A percentile compares a stretch with the other conserved stretches of the same genome.
These are phyloP conservation scores for Pouteria glomerata DNA, from an alignment of 148 eudicot species.

Conservation along the genomic window DNA sequence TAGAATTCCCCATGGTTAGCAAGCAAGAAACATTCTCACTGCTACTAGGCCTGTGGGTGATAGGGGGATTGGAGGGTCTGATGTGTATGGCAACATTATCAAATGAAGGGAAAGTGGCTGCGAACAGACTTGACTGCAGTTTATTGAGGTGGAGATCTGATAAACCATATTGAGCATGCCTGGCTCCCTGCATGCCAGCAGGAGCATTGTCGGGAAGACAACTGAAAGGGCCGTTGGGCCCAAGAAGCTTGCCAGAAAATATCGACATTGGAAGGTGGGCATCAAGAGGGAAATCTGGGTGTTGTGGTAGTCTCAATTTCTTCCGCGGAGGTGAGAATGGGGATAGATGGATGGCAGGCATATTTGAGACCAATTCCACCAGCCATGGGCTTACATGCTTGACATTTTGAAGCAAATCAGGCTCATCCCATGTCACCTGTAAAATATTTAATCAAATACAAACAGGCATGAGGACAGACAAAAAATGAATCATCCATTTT, in stretches of 20 bases:
- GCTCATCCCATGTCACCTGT: slow-evolving; percentile 95
- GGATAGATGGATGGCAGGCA: slow-evolving; percentile 77
- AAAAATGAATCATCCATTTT: background rate
- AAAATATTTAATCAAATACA: slow-evolving; percentile 7
- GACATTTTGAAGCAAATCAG: slow-evolving; percentile 93
- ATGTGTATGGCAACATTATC: slow-evolving; percentile 27
- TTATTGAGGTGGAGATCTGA: slow-evolving; percentile 64
- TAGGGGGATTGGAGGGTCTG: slow-evolving; percentile 34
- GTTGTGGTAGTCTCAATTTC: slow-evolving; percentile 64
- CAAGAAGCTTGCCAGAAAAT: slow-evolving; percentile 38
- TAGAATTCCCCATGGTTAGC: slow-evolving; percentile 67
- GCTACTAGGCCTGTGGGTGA: slow-evolving; percentile 29
- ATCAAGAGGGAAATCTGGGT: slow-evolving; percentile 54
- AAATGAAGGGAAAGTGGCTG: slow-evolving; percentile 41
- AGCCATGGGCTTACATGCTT: slow-evolving; percentile 96
- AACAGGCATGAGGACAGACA: background rate
- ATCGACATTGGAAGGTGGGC: slow-evolving; percentile 41
- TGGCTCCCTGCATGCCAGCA: slow-evolving; percentile 99
- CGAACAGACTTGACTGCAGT: slow-evolving; percentile 38
- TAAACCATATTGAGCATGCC: slow-evolving; percentile 89
- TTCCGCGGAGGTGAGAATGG: slow-evolving; percentile 89
- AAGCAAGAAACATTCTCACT: slow-evolving; percentile 63
- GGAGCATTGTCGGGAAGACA: slow-evolving; percentile 24
- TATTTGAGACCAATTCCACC: slow-evolving; percentile 80
- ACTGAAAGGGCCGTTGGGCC: slow-evolving; percentile 11